Conservation (phyloP, 257 asterid species). For the Solanum sejunctum region DNA sequence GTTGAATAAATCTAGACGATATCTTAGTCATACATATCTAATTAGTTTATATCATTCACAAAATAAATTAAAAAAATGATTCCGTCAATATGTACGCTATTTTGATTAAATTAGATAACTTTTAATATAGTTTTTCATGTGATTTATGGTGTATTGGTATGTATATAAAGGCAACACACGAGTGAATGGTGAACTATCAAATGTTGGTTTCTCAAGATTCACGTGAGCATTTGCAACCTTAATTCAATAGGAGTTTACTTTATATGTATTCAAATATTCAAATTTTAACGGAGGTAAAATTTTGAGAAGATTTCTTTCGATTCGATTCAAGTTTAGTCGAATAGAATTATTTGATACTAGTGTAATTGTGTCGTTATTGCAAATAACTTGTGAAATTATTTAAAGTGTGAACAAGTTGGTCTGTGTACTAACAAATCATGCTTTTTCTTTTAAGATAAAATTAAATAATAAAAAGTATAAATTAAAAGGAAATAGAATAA, state of each 20-base stretch:
- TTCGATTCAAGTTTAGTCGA: neutral
- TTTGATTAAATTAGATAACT: too few relatives aligned
- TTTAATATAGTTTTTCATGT: neutral
- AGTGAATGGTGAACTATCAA: neutral
- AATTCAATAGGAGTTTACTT: neutral
- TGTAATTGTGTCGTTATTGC: neutral
- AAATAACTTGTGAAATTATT: neutral
- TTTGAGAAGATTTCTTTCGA: neutral
- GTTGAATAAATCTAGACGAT: neutral
- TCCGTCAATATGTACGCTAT: neutral
- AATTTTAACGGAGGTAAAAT: neutral
- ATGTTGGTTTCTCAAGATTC: neutral
- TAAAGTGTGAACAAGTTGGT: neutral
- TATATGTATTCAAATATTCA: neutral
- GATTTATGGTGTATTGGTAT: neutral
- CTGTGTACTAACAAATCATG: neutral
- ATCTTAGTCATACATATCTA: accelerated
- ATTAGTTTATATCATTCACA: neutral
- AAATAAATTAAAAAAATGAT: neutral
- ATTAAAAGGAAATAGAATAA: neutral
- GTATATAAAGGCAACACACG: neutral
- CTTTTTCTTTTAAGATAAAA: neutral
- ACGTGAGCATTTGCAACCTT: neutral
- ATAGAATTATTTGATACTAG: neutral
- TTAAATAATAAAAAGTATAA: neutral